phyloP scores from a whole-genome alignment of 192 early-diverging fungal genomes.

The Dimargaris cristalligena region DNA sequence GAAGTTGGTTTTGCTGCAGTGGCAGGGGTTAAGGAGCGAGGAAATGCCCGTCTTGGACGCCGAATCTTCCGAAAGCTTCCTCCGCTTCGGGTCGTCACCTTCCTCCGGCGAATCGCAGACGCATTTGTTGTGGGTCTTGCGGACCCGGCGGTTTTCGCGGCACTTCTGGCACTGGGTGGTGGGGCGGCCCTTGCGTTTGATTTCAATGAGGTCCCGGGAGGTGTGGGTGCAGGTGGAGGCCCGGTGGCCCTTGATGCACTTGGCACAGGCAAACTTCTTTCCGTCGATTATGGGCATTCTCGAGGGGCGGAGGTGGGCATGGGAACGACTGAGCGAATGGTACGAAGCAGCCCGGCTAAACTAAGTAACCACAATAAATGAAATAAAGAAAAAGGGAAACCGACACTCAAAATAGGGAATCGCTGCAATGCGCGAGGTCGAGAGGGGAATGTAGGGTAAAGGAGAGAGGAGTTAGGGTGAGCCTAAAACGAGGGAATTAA shows the following conservation, averaged over 20 bases:
- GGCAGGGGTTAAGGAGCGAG: slow-evolving; percentile 28
- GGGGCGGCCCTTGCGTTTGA: slow-evolving; percentile 53
- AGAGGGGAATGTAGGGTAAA: background rate
- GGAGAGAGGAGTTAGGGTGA: too few relatives aligned
- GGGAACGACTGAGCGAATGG: too few relatives aligned
- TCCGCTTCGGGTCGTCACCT: background rate
- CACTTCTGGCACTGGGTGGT: slow-evolving; percentile 55
- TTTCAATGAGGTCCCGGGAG: slow-evolving; percentile 37
- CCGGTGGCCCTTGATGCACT: slow-evolving; percentile 31
- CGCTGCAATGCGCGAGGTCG: too few relatives aligned
- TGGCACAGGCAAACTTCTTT: slow-evolving; percentile 24
- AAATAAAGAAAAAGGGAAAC: slow-evolving; percentile 6
- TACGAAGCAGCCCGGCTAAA: too few relatives aligned
- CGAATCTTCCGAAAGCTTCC: background rate
- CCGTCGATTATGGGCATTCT: slow-evolving; percentile 21
- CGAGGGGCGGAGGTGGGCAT: background rate
- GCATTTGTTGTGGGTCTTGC: slow-evolving; percentile 52
- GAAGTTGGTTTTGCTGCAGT: slow-evolving; percentile 18
- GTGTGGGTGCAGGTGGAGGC: slow-evolving; percentile 25
- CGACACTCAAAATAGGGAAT: background rate
- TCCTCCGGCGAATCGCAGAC: slow-evolving; percentile 31
- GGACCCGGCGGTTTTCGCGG: slow-evolving; percentile 43
- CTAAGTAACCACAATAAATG: too few relatives aligned
- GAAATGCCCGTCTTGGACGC: slow-evolving; percentile 17
- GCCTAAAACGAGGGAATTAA: too few relatives aligned